Conservation (phyloP, 352 stramenopile genomes). For the Globisporangium heterothallicum region DNA sequence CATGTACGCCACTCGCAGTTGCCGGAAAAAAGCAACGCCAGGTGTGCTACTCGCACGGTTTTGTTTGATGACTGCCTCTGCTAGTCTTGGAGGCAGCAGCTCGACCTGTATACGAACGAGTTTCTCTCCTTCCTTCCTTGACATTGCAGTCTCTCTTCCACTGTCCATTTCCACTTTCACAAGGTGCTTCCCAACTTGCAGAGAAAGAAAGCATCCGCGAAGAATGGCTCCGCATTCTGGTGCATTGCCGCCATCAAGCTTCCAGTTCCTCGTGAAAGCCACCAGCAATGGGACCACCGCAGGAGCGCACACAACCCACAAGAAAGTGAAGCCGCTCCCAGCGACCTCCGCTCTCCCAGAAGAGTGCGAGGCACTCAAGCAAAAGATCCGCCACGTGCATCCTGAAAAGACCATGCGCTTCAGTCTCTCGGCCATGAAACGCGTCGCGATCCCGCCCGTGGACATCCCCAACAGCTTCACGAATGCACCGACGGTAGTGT, state of each 20-base stretch:
- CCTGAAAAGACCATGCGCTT: conserved; percentile 44
- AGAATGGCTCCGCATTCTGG: background rate
- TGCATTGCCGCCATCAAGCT: background rate
- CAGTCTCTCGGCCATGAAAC: conserved; percentile 54
- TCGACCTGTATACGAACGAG: background rate
- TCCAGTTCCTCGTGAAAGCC: background rate
- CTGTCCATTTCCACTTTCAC: background rate
- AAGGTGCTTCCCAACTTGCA: background rate
- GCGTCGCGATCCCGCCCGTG: conserved; percentile 47
- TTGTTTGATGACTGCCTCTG: too few species aligned
- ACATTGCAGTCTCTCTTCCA: too few species aligned
- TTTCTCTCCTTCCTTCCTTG: background rate
- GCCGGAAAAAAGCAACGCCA: background rate
- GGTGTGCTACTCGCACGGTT: too few species aligned
- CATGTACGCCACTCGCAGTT: background rate
- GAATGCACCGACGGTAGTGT: conserved; percentile 35
- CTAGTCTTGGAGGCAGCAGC: too few species aligned
- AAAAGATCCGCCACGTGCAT: conserved; percentile 39
- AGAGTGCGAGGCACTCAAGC: conserved; percentile 29
- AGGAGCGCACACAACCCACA: background rate
- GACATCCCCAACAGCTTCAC: conserved; percentile 45
- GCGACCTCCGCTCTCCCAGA: background rate
- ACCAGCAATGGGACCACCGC: background rate
- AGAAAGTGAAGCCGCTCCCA: background rate
- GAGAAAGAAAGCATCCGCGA: background rate